Conservation (phyloP, 2,329 filamentous ascomycete genomes). For the Pestalotiopsis sp. region DNA sequence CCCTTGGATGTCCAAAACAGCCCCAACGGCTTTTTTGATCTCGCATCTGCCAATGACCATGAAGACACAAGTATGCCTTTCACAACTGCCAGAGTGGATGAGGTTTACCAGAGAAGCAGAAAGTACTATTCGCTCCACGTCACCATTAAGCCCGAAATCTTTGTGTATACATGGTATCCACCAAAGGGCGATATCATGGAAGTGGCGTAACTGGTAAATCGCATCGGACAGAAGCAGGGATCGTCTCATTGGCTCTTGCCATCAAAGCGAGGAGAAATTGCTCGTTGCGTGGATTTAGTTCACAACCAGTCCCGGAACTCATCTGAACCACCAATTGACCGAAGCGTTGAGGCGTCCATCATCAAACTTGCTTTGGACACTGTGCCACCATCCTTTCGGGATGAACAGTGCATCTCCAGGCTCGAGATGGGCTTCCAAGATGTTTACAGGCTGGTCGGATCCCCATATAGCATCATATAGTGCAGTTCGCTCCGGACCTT, state of each 20-base stretch:
- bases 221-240: not conserved
- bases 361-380: conserved; percentile 65
- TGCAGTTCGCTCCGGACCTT: conserved; percentile 67
- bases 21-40: not conserved
- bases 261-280: no score
- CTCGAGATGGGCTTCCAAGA: conserved; percentile 58
- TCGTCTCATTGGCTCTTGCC: no score
- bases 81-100: not conserved
- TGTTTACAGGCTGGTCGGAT: conserved; percentile 28
- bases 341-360: conserved; percentile 40
- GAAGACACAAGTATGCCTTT: not conserved
- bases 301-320: conserved; percentile 23
- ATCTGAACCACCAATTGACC: conserved; percentile 83
- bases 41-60: not conserved
- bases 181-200: conserved; percentile 3
- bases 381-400: conserved; percentile 87
- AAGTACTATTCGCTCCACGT: not conserved
- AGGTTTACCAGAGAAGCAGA: not conserved
- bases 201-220: not conserved
- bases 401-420: conserved; percentile 77
- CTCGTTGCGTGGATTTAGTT: not conserved
- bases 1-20: not conserved
- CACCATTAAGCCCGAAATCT: not conserved
- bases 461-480: conserved; percentile 76
- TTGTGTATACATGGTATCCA: not conserved